Percentiles rank a stretch among this genome's conserved stretches.
These are phyloP conservation scores for Cyclanthera cordifolia DNA, from an alignment of 306 rosid genomes.

Conservation along the genomic window DNA sequence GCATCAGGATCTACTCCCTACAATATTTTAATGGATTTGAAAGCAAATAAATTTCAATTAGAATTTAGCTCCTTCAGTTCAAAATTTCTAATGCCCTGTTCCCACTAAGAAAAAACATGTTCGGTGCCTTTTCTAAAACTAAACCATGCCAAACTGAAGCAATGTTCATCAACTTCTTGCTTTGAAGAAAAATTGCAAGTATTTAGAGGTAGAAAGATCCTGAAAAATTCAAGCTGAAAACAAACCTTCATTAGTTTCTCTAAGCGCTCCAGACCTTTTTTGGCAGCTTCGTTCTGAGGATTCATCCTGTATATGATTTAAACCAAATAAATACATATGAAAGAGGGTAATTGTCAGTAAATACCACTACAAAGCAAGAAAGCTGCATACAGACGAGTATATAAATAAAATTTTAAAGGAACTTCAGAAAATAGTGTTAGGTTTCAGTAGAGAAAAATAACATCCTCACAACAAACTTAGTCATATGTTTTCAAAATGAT, in stretches of 20 bases:
- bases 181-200: not conserved
- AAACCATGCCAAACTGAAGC: constrained; percentile 9
- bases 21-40: not conserved
- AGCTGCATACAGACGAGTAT: not conserved
- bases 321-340: constrained; percentile 1
- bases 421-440: not conserved
- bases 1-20: constrained; percentile 78
- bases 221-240: constrained; percentile 5
- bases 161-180: constrained; percentile 3
- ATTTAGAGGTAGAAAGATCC: not conserved
- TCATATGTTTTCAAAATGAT: not conserved
- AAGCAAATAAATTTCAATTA: not conserved
- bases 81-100: not conserved
- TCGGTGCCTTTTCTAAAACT: not conserved
- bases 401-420: not conserved
- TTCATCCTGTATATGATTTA: constrained; percentile 58
- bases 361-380: not conserved
- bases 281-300: constrained; percentile 89
- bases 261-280: constrained; percentile 81
- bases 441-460: not conserved
- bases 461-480: not conserved
- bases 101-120: not conserved
- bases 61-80: not conserved
- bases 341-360: not conserved
- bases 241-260: constrained; percentile 96